phyloP scores from a whole-genome alignment of 495 filamentous ascomycete genomes.

The Aspergillus biplanus region DNA sequence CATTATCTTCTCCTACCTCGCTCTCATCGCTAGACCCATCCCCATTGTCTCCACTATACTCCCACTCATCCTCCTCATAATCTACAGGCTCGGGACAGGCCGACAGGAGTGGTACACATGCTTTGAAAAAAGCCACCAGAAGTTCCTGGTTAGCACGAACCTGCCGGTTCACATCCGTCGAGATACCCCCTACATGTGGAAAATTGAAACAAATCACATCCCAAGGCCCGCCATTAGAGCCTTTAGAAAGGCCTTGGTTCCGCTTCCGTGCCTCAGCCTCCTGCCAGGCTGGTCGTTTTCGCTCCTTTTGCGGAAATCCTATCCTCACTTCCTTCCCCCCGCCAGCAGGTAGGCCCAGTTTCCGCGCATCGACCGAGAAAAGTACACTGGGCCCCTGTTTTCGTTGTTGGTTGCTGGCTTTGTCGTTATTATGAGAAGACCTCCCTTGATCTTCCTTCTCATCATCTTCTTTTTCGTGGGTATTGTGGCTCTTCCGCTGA shows the following conservation, averaged over 20 bases:
- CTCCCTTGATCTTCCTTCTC: not conserved
- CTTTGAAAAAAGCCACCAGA: constrained; percentile 79
- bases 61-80: constrained; percentile 30
- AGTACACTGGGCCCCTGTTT: constrained; percentile 49
- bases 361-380: constrained; percentile 76
- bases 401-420: constrained; percentile 12
- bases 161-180: constrained; percentile 91
- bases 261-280: constrained; percentile 19
- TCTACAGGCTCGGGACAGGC: constrained; percentile 35
- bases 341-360: constrained; percentile 54
- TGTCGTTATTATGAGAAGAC: not conserved
- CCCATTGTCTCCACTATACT: constrained; percentile 19
- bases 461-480: constrained; percentile 4
- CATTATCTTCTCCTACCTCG: constrained; percentile 22
- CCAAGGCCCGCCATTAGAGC: constrained; percentile 50
- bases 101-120: constrained; percentile 55
- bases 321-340: constrained; percentile 47
- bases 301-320: constrained; percentile 36
- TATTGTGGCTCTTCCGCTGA: not conserved
- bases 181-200: constrained; percentile 90
- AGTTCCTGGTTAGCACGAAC: constrained; percentile 91
- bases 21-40: constrained; percentile 18
- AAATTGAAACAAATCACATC: constrained; percentile 93
- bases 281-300: constrained; percentile 39
- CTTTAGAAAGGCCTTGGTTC: constrained; percentile 2